Base-by-base conservation (phyloP, 345 rosid species). In the Luvunga scandens region DNA sequence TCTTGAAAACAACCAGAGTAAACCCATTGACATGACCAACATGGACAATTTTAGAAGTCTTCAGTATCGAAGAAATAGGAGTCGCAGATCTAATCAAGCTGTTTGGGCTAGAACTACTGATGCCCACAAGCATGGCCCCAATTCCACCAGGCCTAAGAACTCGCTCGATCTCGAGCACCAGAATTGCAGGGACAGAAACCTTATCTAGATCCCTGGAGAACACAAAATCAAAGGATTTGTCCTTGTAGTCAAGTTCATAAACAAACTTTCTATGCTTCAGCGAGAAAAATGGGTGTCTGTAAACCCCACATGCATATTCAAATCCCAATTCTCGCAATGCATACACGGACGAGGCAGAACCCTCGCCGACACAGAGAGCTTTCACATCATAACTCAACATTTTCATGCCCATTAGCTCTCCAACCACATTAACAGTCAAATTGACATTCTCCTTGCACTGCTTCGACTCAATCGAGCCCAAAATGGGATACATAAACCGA, bases 131-230 rank as follows among this genome's bases (percentile, higher is more conserved):
- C 89, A 93, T 83, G 53, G 96, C 96, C 28, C 94, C 98, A 9
- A 85, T 81, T 66, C 97, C 99, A n/a, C 93, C 92, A 0, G 94
- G 98, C 65, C 62, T 86, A 75, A 93, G 90, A 31, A 95, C 82
- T 6, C 97, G 98, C 85, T 93, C 99, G 16, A 90, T 88, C 84
- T 93, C 98, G 16, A 91, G 90, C 83, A 95, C 94, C 16, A 93
- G 91, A 10, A 90, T 73, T 2, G 93, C 97, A 81, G 97, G 94
- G 76, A 90, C 94, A 13, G 91, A 81, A 61, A 89, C 86, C 60
- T 80, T 85, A 28, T 92, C 90, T 13, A 88, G 73, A 81, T 89
- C 92, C 86, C 87, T 79, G 18, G 98, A 93, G 60, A 90, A 71
- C 76, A 93, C 93, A 59, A 95, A 92, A 48, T 84, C 97, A 21